These are phyloP conservation scores for Talaromyces trachyspermus DNA, from an alignment of 495 filamentous ascomycete genomes.

Conservation along the genomic window DNA sequence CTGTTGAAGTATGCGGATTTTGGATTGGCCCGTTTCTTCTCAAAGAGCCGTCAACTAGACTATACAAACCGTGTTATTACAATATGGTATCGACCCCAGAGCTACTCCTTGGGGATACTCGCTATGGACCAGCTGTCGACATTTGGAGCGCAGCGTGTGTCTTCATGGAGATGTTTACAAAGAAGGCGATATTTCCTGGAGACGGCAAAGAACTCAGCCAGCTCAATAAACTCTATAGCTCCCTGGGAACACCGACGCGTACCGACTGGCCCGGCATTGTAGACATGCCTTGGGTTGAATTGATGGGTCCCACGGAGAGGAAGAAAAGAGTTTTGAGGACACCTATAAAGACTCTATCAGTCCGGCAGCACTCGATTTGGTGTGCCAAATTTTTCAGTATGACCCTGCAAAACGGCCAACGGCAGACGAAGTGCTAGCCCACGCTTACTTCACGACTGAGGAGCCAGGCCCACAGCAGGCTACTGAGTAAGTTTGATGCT, in stretches of 20 bases:
- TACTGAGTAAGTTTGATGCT: slow-evolving; percentile 75
- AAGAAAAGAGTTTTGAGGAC: slow-evolving; percentile 75
- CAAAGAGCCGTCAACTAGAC: slow-evolving; percentile 84
- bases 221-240: slow-evolving; percentile 87
- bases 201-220: slow-evolving; percentile 93
- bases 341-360: slow-evolving; percentile 69
- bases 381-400: slow-evolving; percentile 74
- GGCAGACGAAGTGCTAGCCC: slow-evolving; percentile 77
- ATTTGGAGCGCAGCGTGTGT: slow-evolving; percentile 98
- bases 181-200: slow-evolving; percentile 90
- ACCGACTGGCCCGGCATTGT: slow-evolving; percentile 78
- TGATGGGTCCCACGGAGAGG: slow-evolving; percentile 69
- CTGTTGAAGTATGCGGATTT: slow-evolving; percentile 94
- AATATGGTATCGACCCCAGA: slow-evolving; percentile 93
- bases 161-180: slow-evolving; percentile 92
- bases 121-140: slow-evolving; percentile 90
- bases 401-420: slow-evolving; percentile 81
- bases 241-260: slow-evolving; percentile 83
- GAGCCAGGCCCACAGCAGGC: slow-evolving; percentile 73
- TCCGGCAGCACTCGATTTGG: slow-evolving; percentile 73
- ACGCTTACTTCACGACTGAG: slow-evolving; percentile 83
- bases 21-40: slow-evolving; percentile 93
- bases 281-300: slow-evolving; percentile 94
- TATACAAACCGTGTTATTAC: slow-evolving; percentile 99
- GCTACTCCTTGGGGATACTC: slow-evolving; percentile 86